Percentiles rank a stretch among this genome's conserved stretches.
Conservation (phyloP, 1,284 basidiomycete genomes). For the Xerocomus cyaneibrunnescens region DNA sequence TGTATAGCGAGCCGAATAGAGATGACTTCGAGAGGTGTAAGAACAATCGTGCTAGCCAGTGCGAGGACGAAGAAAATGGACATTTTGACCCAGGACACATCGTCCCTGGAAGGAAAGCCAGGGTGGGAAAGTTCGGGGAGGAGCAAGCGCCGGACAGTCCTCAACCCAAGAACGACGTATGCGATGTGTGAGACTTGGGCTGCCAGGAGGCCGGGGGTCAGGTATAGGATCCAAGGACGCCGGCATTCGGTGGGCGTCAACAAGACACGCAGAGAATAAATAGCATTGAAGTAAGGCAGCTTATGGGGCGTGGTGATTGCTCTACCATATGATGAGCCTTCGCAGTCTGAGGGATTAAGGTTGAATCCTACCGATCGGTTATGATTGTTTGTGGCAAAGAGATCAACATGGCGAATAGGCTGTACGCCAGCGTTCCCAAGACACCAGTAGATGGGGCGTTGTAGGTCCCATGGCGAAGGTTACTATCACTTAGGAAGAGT, state of each 20-base stretch:
- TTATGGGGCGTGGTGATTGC: constrained; percentile 86
- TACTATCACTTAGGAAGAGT: constrained; percentile 51
- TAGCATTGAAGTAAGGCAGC: constrained; percentile 63
- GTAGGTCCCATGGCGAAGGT: constrained; percentile 63
- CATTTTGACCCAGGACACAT: constrained; percentile 49
- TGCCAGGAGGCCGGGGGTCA: constrained; percentile 80
- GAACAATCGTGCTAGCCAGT: constrained; percentile 59
- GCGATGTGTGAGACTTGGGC: constrained; percentile 66
- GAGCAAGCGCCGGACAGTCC: constrained; percentile 63
- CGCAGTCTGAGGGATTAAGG: neutral
- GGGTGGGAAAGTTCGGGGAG: constrained; percentile 50
- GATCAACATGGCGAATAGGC: constrained; percentile 67
- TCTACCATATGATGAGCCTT: constrained; percentile 39
- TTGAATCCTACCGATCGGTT: constrained; percentile 64
- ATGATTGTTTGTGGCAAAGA: constrained; percentile 79
- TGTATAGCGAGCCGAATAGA: constrained; percentile 80
- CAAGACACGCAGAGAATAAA: constrained; percentile 67
- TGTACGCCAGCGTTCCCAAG: constrained; percentile 62
- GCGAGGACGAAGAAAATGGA: constrained; percentile 61
- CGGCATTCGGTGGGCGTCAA: constrained; percentile 82
- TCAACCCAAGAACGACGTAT: constrained; percentile 67
- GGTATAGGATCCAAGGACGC: constrained; percentile 77
- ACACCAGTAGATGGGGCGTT: constrained; percentile 69
- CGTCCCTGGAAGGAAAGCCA: constrained; percentile 31
- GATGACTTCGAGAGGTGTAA: constrained; percentile 85